A percentile compares a stretch with the other conserved stretches of the same genome.
phyloP scores from a whole-genome alignment of 2,329 filamentous ascomycete genomes.

The Paramyrothecium sp. region DNA sequence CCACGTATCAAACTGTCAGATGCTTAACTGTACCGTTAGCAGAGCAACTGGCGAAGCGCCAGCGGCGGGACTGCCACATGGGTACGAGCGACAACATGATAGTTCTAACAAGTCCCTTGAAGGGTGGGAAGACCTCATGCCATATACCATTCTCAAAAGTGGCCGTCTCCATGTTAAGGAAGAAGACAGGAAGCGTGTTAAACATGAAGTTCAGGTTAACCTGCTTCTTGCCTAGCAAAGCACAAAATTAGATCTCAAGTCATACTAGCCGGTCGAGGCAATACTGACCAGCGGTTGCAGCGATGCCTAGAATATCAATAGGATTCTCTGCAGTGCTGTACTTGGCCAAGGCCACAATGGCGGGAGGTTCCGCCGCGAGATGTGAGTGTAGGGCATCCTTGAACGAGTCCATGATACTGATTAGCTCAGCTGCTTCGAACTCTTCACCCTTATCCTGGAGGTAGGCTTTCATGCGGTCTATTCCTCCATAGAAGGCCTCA shows the following conservation, averaged over 20 bases:
- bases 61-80: slow-evolving; percentile 16
- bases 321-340: slow-evolving; percentile 16
- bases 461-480: slow-evolving; percentile 46
- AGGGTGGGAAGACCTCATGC: slow-evolving; percentile 17
- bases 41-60: slow-evolving; percentile 15
- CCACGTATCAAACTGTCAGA: slow-evolving; percentile 10
- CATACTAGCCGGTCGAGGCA: neutral
- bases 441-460: slow-evolving; percentile 38
- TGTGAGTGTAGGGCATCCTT: slow-evolving; percentile 41
- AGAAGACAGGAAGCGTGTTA: slow-evolving; percentile 17
- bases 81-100: slow-evolving; percentile 12
- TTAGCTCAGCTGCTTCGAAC: slow-evolving; percentile 38
- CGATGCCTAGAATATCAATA: slow-evolving; percentile 17
- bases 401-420: slow-evolving; percentile 43
- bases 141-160: slow-evolving; percentile 20
- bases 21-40: slow-evolving; percentile 11
- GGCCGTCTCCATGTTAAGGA: slow-evolving; percentile 20
- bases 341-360: slow-evolving; percentile 14
- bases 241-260: neutral
- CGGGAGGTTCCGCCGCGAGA: slow-evolving; percentile 28
- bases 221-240: slow-evolving; percentile 13
- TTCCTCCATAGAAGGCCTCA: slow-evolving; percentile 26
- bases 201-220: slow-evolving; percentile 14
- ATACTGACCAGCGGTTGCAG: slow-evolving; percentile 8
- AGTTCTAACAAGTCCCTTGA: slow-evolving; percentile 6